Percentiles rank a stretch among this genome's conserved stretches.
These are phyloP conservation scores for Fomitopsis serialis DNA, from an alignment of 768 basidiomycete genomes.

Conservation along the genomic window DNA sequence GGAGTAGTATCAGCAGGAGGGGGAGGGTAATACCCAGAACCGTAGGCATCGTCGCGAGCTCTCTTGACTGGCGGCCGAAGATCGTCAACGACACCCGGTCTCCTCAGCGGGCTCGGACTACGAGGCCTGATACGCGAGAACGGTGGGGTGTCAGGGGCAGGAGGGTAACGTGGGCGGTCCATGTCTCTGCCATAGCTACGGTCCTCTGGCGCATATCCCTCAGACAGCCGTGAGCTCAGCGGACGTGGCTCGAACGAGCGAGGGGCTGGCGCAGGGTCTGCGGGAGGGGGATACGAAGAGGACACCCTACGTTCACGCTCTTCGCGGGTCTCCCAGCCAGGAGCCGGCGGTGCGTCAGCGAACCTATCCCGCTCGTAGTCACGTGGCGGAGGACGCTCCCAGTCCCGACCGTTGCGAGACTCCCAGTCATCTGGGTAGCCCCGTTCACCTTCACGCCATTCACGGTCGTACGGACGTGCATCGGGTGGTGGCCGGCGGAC, in stretches of 20 bases:
- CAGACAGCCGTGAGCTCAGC: constrained; percentile 19
- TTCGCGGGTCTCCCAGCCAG: constrained; percentile 24
- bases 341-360: constrained; percentile 16
- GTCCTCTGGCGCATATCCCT: constrained; percentile 16
- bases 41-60: constrained; percentile 18
- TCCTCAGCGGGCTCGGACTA: constrained; percentile 20
- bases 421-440: constrained; percentile 17
- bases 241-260: constrained; percentile 21
- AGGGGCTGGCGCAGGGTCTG: constrained; percentile 2
- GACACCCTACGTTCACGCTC: constrained; percentile 23
- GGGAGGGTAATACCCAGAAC: constrained; percentile 9
- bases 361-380: constrained; percentile 15
- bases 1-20: constrained; percentile 4
- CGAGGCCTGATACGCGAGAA: constrained; percentile 22
- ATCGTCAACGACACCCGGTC: constrained; percentile 15
- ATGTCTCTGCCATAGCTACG: constrained; percentile 10
- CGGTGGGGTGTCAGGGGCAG: constrained; percentile 4
- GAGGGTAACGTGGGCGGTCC: constrained; percentile 17
- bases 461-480: constrained; percentile 11
- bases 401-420: constrained; percentile 10
- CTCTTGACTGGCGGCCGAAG: constrained; percentile 23
- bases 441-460: constrained; percentile 17
- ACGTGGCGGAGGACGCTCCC: constrained; percentile 13
- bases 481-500: constrained; percentile 9
- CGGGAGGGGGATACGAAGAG: constrained; percentile 10